These are phyloP conservation scores for Leptographium flavum DNA, from an alignment of 2,329 filamentous ascomycete species.

Conservation along the genomic window DNA sequence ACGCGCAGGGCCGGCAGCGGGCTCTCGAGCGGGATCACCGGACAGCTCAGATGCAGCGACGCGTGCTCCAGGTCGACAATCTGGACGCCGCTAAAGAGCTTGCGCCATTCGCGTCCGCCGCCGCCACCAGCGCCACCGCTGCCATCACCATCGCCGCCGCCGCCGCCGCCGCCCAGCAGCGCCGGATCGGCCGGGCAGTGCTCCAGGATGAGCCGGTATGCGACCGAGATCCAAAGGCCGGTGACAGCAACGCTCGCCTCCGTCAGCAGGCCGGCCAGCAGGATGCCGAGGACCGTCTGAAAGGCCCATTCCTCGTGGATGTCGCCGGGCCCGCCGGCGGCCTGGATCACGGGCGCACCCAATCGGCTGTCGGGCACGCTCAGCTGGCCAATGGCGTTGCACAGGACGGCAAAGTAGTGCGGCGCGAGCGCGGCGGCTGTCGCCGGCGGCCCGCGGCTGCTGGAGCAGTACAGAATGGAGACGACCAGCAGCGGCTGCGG, in stretches of 20 bases:
- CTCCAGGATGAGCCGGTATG: constrained; percentile 10
- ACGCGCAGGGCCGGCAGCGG: constrained; percentile 6
- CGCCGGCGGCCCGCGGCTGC: constrained; percentile 4
- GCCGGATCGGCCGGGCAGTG: constrained; percentile 6
- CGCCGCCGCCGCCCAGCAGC: neutral
- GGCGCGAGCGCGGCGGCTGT: constrained; percentile 5
- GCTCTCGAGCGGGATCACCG: constrained; percentile 7
- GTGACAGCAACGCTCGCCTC: constrained; percentile 7
- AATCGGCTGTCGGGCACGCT: constrained; percentile 7
- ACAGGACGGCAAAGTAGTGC: constrained; percentile 10
- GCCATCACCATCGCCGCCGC: neutral
- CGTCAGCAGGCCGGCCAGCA: constrained; percentile 8
- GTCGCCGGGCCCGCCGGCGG: neutral
- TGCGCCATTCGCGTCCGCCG: constrained; percentile 8
- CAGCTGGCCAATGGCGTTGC: constrained; percentile 10
- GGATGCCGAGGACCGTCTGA: constrained; percentile 10
- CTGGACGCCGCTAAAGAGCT: constrained; percentile 10
- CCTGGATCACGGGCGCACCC: constrained; percentile 2
- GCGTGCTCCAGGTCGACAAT: constrained; percentile 11
- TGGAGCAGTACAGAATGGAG: constrained; percentile 27
- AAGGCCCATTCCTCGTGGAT: constrained; percentile 10
- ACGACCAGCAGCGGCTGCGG: constrained; percentile 27
- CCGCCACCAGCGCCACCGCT: no score
- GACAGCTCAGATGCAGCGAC: constrained; percentile 9
- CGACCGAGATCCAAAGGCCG: constrained; percentile 10